phyloP scores from a whole-genome alignment of 495 filamentous ascomycete genomes.

The Penicillium chermesinum region DNA sequence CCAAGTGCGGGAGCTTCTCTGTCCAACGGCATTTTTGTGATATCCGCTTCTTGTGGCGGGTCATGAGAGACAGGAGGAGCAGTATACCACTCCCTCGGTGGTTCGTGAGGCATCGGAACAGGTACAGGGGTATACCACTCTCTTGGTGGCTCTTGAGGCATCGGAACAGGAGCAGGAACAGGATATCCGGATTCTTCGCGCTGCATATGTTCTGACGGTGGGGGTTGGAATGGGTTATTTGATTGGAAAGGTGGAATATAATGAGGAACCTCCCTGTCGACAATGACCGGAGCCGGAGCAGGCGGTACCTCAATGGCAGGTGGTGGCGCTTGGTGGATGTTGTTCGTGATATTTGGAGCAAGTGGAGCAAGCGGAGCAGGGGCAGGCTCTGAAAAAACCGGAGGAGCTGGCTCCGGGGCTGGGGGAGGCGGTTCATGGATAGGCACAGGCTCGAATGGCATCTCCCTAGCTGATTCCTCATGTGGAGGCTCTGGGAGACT shows the following conservation, averaged over 20 bases:
- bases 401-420: constrained; percentile 5
- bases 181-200: not conserved
- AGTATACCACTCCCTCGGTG: not conserved
- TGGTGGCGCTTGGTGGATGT: constrained; percentile 3
- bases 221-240: constrained; percentile 1
- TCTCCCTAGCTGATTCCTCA: not conserved
- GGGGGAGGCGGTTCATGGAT: constrained; percentile 8
- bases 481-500: constrained; percentile 3
- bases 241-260: constrained; percentile 29
- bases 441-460: not conserved
- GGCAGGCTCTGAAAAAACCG: constrained; percentile 4
- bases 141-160: no score
- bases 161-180: not conserved
- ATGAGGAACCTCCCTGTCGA: constrained; percentile 22
- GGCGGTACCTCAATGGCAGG: constrained; percentile 7
- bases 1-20: not conserved
- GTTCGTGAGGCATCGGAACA: not conserved
- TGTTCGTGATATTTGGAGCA: constrained; percentile 12
- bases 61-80: not conserved
- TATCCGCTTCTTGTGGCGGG: constrained; percentile 2
- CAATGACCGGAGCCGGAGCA: constrained; percentile 8
- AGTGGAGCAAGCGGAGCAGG: constrained; percentile 11
- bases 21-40: not conserved
- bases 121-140: no score
- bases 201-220: not conserved